A percentile compares a stretch with the other conserved stretches of the same genome.
Evolutionary conservation across 768 basidiomycete species (phyloP).

Genomic region (Hortiboletus campestris): DNA sequence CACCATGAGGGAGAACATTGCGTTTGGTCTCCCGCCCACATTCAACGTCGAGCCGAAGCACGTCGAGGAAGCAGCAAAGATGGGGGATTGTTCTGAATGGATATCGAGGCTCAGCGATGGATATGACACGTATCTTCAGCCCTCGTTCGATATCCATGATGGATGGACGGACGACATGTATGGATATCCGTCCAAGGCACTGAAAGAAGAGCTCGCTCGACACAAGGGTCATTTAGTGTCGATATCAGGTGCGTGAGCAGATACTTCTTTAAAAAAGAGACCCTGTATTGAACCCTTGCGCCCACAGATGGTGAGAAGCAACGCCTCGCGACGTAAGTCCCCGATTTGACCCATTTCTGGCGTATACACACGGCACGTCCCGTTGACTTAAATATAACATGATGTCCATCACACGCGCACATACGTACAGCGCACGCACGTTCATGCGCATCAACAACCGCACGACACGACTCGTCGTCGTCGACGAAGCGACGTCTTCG

Average conservation of each 20-base stretch:
- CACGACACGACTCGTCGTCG: conserved; percentile 45
- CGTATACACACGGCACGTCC: not conserved
- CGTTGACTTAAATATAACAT: not conserved
- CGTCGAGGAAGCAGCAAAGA: conserved; percentile 33
- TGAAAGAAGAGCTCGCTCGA: conserved; percentile 20
- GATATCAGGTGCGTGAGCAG: conserved; percentile 17
- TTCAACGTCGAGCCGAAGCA: conserved; percentile 12
- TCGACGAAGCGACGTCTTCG: conserved; percentile 60
- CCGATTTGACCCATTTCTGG: not conserved
- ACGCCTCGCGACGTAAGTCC: conserved; percentile 46
- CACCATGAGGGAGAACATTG: conserved; percentile 44
- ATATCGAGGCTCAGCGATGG: conserved; percentile 34
- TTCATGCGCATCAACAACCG: conserved; percentile 39
- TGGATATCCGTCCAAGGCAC: conserved; percentile 20
- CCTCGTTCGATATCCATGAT: conserved; percentile 19
- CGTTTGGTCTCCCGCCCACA: conserved; percentile 25
- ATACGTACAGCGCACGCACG: conserved; percentile 39
- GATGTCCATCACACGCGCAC: too few relatives aligned
- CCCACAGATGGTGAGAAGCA: conserved; percentile 45
- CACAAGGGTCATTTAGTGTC: conserved; percentile 24
- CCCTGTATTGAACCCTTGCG: not conserved
- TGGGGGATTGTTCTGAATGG: conserved; percentile 30
- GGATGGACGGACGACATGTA: conserved; percentile 21
- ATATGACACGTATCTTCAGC: conserved; percentile 32
- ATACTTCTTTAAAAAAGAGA: not conserved